Conservation (phyloP, 2,329 filamentous ascomycete species). For the Cordyceps tenuipes region DNA sequence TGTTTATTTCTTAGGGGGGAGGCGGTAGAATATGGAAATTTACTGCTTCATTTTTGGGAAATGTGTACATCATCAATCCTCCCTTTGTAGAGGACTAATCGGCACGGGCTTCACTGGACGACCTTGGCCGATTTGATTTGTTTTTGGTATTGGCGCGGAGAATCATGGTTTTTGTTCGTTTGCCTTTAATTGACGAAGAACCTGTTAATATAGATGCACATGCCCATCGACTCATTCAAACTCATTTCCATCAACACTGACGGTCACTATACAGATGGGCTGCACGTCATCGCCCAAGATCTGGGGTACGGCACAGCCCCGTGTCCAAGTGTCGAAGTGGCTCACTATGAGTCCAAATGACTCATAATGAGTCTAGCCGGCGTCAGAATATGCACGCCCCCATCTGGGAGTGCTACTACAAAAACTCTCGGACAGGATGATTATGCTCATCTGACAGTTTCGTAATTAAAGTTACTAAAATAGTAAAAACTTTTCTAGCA, state of each 20-base stretch:
- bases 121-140: neutral
- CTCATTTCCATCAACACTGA: neutral
- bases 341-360: constrained; percentile 7
- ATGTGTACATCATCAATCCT: neutral
- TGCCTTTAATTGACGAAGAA: neutral
- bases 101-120: neutral
- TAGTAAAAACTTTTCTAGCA: no score
- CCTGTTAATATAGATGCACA: neutral
- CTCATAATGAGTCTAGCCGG: constrained; percentile 7
- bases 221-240: constrained; percentile 2
- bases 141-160: neutral
- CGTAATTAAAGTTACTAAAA: neutral
- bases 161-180: neutral
- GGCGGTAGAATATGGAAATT: neutral
- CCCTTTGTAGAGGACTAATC: neutral
- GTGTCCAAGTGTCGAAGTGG: no score
- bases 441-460: neutral
- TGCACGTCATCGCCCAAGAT: neutral
- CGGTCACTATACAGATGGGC: neutral
- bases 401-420: constrained; percentile 1
- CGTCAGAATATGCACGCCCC: neutral
- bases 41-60: neutral
- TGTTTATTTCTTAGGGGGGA: neutral
- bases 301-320: no score
- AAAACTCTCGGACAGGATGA: neutral